Conservation (phyloP, 306 rosid species). For the Pterocarpus macrocarpus region DNA sequence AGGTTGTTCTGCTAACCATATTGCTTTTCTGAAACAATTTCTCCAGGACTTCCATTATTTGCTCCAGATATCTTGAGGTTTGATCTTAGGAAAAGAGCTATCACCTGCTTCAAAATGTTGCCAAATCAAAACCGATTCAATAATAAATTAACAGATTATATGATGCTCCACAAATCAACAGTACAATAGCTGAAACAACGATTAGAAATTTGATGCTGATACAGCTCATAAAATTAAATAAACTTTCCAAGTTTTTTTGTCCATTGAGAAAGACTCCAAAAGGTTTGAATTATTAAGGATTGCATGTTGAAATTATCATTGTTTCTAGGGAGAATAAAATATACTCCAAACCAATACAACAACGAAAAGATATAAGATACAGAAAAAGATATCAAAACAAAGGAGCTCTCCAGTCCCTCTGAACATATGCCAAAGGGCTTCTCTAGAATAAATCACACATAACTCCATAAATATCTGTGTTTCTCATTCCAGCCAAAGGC, state of each 20-base stretch:
- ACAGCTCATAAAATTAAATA: slow-evolving; percentile 17
- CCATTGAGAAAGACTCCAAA: slow-evolving; percentile 36
- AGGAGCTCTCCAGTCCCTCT: background rate
- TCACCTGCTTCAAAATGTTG: slow-evolving; percentile 65
- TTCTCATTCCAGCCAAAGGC: background rate
- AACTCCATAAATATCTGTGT: background rate
- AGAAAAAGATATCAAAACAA: background rate
- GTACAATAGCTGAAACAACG: slow-evolving; percentile 3
- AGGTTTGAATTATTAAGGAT: slow-evolving; percentile 5
- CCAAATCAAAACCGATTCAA: slow-evolving; percentile 42
- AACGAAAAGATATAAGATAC: background rate
- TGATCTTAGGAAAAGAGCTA: slow-evolving; percentile 87
- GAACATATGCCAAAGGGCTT: background rate
- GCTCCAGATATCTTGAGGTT: slow-evolving; percentile 66
- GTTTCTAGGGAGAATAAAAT: slow-evolving; percentile 1
- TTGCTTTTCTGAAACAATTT: slow-evolving; percentile 49
- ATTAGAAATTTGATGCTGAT: slow-evolving; percentile 28
- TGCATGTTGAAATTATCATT: background rate
- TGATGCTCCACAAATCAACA: slow-evolving; percentile 29
- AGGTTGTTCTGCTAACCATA: slow-evolving; percentile 62
- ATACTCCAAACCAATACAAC: slow-evolving; percentile 10
- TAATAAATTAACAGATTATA: slow-evolving; percentile 30
- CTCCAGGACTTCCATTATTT: slow-evolving; percentile 52
- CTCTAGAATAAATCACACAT: background rate
- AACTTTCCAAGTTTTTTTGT: background rate